Evolutionary conservation across 2,329 filamentous ascomycete genomes (phyloP).

Genomic region (Fusarium dlaminii): DNA sequence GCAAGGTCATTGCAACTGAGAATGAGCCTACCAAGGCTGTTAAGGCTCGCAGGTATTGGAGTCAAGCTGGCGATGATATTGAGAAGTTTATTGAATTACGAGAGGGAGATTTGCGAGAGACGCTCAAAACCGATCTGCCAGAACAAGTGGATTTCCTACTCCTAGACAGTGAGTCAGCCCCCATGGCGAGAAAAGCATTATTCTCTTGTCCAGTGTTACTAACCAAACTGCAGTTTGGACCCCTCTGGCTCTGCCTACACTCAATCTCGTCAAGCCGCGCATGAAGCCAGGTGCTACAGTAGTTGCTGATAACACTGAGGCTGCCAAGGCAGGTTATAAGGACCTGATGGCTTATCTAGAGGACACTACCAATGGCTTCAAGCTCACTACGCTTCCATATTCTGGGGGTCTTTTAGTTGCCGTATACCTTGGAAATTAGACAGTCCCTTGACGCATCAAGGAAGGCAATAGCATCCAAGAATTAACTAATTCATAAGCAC

Average conservation of each 20-base stretch:
- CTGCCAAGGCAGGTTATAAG: conserved; percentile 51
- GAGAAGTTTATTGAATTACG: conserved; percentile 63
- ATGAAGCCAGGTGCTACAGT: conserved; percentile 59
- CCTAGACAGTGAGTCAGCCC: conserved; percentile 64
- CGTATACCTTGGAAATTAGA: conserved; percentile 27
- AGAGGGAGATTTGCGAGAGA: conserved; percentile 66
- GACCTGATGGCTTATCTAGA: conserved; percentile 60
- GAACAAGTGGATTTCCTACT: conserved; percentile 64
- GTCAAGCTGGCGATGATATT: conserved; percentile 58
- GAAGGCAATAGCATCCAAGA: not conserved
- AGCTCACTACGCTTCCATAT: conserved; percentile 47
- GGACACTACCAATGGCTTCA: conserved; percentile 58
- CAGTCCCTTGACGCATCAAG: not conserved
- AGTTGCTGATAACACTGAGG: conserved; percentile 59
- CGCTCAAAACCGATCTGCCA: conserved; percentile 56
- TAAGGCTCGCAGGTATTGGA: conserved; percentile 64
- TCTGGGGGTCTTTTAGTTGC: conserved; percentile 44
- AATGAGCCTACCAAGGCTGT: conserved; percentile 64
- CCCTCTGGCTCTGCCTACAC: conserved; percentile 60
- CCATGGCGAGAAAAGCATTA: not conserved
- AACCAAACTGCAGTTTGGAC: conserved; percentile 60
- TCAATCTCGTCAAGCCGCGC: conserved; percentile 57
- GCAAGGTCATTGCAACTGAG: conserved; percentile 67
- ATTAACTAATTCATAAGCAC: not conserved
- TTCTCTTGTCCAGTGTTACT: not conserved